Conservation (phyloP, 1,284 basidiomycete genomes). For the Sphagnurus paluster region DNA sequence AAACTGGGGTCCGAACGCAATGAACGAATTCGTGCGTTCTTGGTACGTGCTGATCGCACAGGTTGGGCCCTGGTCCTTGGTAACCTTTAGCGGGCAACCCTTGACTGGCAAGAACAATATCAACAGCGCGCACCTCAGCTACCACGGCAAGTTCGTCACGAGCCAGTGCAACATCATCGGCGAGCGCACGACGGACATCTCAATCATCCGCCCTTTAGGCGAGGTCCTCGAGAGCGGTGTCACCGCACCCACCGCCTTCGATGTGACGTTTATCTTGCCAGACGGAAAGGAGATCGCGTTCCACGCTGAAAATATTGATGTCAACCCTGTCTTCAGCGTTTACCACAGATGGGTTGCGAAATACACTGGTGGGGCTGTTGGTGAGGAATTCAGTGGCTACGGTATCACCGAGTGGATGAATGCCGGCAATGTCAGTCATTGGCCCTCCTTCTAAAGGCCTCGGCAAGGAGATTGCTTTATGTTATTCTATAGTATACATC, state of each 20-base stretch:
- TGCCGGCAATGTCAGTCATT: constrained; percentile 13
- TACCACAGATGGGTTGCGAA: constrained; percentile 18
- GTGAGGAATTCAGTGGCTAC: constrained; percentile 8
- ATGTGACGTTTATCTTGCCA: constrained; percentile 13
- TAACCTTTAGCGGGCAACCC: constrained; percentile 16
- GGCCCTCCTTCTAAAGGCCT: constrained; percentile 3
- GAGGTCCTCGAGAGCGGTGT: constrained; percentile 10
- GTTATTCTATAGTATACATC: too few relatives aligned
- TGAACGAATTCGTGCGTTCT: constrained; percentile 16
- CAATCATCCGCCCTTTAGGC: constrained; percentile 13
- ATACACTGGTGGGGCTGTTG: constrained; percentile 12
- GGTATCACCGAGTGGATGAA: constrained; percentile 20
- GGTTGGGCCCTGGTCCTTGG: constrained; percentile 19
- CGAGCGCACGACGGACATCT: constrained; percentile 15
- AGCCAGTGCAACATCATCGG: constrained; percentile 19
- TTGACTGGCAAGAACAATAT: constrained; percentile 13
- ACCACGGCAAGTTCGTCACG: constrained; percentile 13
- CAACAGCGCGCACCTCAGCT: constrained; percentile 17
- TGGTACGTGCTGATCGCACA: constrained; percentile 19
- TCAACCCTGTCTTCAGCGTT: constrained; percentile 14
- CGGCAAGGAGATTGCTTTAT: background rate
- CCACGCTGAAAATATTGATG: constrained; percentile 15
- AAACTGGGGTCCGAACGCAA: constrained; percentile 17
- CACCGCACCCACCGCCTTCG: constrained; percentile 13
- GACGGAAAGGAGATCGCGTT: constrained; percentile 11